These are phyloP conservation scores for Elsinoe arachidis DNA, from an alignment of 2,329 filamentous ascomycete species.

Conservation along the genomic window DNA sequence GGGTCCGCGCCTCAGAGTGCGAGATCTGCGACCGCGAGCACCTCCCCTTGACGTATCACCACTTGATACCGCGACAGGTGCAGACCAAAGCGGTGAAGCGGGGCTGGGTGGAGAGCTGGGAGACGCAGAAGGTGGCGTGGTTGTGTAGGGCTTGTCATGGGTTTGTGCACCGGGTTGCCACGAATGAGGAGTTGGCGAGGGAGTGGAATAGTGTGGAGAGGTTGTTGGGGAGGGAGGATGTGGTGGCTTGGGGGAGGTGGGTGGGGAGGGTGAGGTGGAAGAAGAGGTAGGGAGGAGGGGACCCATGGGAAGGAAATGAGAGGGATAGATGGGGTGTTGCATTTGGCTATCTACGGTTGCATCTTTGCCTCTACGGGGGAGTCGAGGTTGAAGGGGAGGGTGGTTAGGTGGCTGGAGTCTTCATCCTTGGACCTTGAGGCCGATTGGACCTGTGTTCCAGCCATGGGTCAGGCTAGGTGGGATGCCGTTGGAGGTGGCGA, in stretches of 20 bases:
- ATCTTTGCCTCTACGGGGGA: not conserved
- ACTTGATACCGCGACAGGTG: slow-evolving; percentile 70
- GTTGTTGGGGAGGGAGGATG: slow-evolving; percentile 61
- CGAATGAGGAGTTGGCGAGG: slow-evolving; percentile 68
- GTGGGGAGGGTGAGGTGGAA: slow-evolving; percentile 69
- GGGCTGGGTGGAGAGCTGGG: slow-evolving; percentile 68
- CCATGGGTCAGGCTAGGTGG: not conserved
- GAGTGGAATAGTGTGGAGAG: slow-evolving; percentile 65
- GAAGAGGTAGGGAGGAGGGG: slow-evolving; percentile 32
- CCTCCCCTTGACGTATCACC: slow-evolving; percentile 73
- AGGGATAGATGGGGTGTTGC: not conserved
- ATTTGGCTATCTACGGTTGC: not conserved
- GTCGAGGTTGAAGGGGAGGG: not conserved
- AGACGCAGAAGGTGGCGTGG: slow-evolving; percentile 75
- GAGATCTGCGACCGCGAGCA: slow-evolving; percentile 70
- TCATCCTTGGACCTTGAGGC: not conserved
- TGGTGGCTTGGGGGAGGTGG: slow-evolving; percentile 63
- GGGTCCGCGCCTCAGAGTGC: slow-evolving; percentile 46
- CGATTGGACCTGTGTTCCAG: not conserved
- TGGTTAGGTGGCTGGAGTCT: not conserved
- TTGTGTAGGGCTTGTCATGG: slow-evolving; percentile 75
- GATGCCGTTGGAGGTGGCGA: slow-evolving; percentile 6
- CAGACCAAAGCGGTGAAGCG: slow-evolving; percentile 69
- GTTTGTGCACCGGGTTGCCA: slow-evolving; percentile 67
- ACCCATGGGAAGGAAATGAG: not conserved